Conservation (phyloP, 768 basidiomycete species). For the Panaeolus cyanescens region DNA sequence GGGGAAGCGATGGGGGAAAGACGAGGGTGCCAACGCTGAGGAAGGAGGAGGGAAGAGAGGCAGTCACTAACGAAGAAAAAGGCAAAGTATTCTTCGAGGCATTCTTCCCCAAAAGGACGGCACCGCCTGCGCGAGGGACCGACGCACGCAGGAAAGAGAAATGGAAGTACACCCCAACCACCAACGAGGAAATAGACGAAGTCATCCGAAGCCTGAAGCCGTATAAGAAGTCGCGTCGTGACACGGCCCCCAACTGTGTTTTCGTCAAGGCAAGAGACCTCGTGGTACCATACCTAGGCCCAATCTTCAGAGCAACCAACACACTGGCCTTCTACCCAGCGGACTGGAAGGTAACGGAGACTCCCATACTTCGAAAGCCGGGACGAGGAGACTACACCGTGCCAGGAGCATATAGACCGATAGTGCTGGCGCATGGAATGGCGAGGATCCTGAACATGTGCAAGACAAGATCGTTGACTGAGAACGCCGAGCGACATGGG, state of each 20-base stretch:
- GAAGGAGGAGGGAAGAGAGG: not conserved
- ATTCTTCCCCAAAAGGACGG: constrained; percentile 19
- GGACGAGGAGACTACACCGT: constrained; percentile 31
- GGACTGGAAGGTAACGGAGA: constrained; percentile 15
- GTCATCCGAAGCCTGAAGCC: constrained; percentile 26
- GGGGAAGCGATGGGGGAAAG: constrained; percentile 17
- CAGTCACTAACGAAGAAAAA: constrained; percentile 10
- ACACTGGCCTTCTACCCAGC: constrained; percentile 17
- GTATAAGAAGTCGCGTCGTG: constrained; percentile 30
- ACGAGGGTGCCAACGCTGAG: constrained; percentile 21
- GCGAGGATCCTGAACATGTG: constrained; percentile 20
- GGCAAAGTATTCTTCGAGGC: constrained; percentile 3
- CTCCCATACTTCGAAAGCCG: constrained; percentile 34
- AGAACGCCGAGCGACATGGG: constrained; percentile 5
- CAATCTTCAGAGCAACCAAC: constrained; percentile 25
- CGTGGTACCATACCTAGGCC: constrained; percentile 22
- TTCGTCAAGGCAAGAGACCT: constrained; percentile 23
- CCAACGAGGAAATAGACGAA: constrained; percentile 14
- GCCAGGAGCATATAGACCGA: constrained; percentile 33
- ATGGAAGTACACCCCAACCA: not conserved
- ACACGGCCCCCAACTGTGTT: constrained; percentile 28
- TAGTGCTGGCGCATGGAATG: constrained; percentile 27
- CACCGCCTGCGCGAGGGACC: not conserved
- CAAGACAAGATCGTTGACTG: constrained; percentile 19
- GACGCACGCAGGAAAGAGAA: not conserved